Percentiles rank a stretch among this genome's conserved stretches.
Conservation (phyloP, 2,329 filamentous ascomycete genomes). For the Aureobasidium sp. region DNA sequence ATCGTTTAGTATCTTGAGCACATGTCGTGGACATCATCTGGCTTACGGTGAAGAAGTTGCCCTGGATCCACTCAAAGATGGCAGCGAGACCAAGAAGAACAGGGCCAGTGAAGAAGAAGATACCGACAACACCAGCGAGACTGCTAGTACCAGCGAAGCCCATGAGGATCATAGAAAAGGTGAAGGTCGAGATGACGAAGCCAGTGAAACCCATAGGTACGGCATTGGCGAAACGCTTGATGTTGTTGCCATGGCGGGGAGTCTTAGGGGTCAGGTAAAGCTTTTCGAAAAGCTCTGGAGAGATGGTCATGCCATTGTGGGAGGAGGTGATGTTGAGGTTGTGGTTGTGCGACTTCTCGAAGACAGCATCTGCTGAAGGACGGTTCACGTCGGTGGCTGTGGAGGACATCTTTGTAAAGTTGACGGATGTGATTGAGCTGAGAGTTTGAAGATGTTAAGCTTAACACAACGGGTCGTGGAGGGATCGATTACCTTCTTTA, state of each 20-base stretch:
- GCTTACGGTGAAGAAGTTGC: conserved; percentile 37
- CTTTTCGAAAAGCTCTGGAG: conserved; percentile 27
- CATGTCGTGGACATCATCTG: not conserved
- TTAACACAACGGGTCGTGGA: not conserved
- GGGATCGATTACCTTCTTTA: not conserved
- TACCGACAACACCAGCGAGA: conserved; percentile 29
- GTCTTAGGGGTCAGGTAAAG: conserved; percentile 24
- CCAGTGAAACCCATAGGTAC: conserved; percentile 25
- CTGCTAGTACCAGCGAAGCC: conserved; percentile 34
- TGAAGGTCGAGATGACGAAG: conserved; percentile 36
- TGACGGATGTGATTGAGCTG: not conserved
- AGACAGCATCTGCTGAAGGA: conserved; percentile 1
- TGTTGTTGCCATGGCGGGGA: conserved; percentile 19
- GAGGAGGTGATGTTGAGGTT: conserved; percentile 5
- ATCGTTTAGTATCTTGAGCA: not conserved
- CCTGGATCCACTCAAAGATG: conserved; percentile 49
- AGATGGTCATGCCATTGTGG: conserved; percentile 21
- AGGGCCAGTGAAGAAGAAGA: conserved; percentile 41
- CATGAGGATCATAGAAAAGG: conserved; percentile 35
- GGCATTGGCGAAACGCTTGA: conserved; percentile 25
- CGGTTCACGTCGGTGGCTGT: conserved; percentile 5
- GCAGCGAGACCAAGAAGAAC: conserved; percentile 41
- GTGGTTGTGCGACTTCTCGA: conserved; percentile 13
- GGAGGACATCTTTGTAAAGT: not conserved
- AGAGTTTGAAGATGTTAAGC: not conserved